Evolutionary conservation across 225 moss, liverwort and hornwort genomes (phyloP), one percentile per base, ranked within the genome.

Genomic region (Climacium dendroides): DNA sequence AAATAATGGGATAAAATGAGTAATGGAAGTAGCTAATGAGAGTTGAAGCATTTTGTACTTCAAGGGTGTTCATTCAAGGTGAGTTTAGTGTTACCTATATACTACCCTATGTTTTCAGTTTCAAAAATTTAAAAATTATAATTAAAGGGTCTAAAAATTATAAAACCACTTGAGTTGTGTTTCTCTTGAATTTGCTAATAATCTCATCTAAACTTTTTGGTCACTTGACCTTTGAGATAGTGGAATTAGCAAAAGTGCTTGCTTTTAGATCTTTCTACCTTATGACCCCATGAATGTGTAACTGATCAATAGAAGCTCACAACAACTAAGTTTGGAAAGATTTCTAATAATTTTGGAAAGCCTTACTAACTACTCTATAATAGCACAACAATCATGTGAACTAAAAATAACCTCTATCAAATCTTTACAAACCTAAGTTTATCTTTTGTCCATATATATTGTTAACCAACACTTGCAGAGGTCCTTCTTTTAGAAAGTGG

Each of bases 71-170:
- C 1, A 66, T 66, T n/a, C 6, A 66, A 20, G n/a, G n/a, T n/a
- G 10, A n/a, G 3, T 66, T 0, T 11, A 20, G 5, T 4, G 3
- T 66, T 37, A 66, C 4, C 0, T 67, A 13, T 66, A 37, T 2
- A 2, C 4, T 67, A 1, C 0, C 3, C 0, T 13, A 19, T 39
- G 2, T 67, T 34, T 3, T 20, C 37, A 37, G 23, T 22, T 67
- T 67, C 35, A 6, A 37, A 63, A n/a, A 37, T 20, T n/a, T 19
- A 6, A 5, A n/a, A 22, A 34, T 34, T 5, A 34, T 64, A 34
- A 64, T 5, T 5, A 18, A 8, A 34, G 1, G 0, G 3, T 64
- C 1, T 0, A 1, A 66, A 66, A 66, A 20, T 37, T 37, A 37
- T 0, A 0, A 66, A 66, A 66, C 22, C 37, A 37, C 37, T 66